Conservation (phyloP, 2,329 filamentous ascomycete genomes). For the Dothidotthia symphoricarpi region DNA sequence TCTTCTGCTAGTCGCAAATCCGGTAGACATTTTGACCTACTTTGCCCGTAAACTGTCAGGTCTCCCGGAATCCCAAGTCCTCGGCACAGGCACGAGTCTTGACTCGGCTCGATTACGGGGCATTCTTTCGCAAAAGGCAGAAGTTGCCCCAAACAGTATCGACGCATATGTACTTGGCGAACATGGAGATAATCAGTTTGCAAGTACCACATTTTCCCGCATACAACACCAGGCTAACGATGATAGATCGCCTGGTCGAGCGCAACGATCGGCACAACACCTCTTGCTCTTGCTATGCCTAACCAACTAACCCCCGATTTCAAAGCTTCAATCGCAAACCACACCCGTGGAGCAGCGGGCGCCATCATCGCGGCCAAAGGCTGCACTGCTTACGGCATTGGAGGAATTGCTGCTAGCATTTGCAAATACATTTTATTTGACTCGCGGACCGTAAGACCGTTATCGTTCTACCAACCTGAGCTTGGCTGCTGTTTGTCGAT, state of each 20-base stretch:
- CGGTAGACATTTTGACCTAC: slow-evolving; percentile 56
- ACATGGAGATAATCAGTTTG: slow-evolving; percentile 51
- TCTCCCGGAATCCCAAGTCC: slow-evolving; percentile 50
- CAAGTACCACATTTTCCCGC: slow-evolving; percentile 14
- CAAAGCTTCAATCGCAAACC: slow-evolving; percentile 41
- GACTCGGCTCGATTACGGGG: slow-evolving; percentile 53
- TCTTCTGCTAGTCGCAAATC: slow-evolving; percentile 55
- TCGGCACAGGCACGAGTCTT: slow-evolving; percentile 56
- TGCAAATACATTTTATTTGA: slow-evolving; percentile 54
- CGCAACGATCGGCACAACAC: slow-evolving; percentile 46
- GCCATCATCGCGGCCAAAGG: slow-evolving; percentile 53
- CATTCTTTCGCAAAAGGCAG: slow-evolving; percentile 43
- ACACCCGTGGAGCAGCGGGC: slow-evolving; percentile 50
- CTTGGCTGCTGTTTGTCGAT: slow-evolving; percentile 52
- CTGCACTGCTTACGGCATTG: slow-evolving; percentile 53
- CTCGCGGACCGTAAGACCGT: slow-evolving; percentile 47
- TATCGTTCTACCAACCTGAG: slow-evolving; percentile 52
- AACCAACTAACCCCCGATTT: slow-evolving; percentile 21
- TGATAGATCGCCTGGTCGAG: slow-evolving; percentile 46
- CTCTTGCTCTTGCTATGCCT: slow-evolving; percentile 39
- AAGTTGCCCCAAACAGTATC: slow-evolving; percentile 42
- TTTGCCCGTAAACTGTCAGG: slow-evolving; percentile 51
- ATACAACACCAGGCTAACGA: neutral
- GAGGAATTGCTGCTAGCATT: slow-evolving; percentile 49
- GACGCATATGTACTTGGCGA: slow-evolving; percentile 51